Evolutionary conservation across 1,139 yeast species (phyloP).

Genomic region (Meyerozyma athensensis): DNA sequence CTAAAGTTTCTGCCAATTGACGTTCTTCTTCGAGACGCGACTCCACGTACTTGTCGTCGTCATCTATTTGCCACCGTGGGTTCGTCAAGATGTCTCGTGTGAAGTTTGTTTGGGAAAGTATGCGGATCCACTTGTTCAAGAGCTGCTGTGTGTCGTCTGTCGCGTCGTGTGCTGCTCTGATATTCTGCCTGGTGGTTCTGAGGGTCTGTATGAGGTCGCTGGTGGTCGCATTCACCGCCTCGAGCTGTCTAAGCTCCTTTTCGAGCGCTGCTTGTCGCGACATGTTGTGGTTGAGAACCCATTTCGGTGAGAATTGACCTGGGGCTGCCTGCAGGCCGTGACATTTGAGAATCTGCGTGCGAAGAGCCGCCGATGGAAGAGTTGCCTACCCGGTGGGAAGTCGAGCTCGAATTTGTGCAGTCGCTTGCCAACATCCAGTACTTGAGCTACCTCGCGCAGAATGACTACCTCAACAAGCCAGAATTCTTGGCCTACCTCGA

Average conservation of each 20-base stretch:
- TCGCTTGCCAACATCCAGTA: constrained; percentile 78
- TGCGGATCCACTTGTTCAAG: constrained; percentile 42
- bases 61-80: constrained; percentile 26
- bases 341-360: too few species aligned
- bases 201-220: constrained; percentile 26
- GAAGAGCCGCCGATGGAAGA: not conserved
- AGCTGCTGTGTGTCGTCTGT: constrained; percentile 33
- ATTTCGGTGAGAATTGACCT: not conserved
- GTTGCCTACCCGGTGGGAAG: constrained; percentile 74
- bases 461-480: constrained; percentile 57
- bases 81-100: constrained; percentile 34
- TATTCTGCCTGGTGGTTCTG: constrained; percentile 23
- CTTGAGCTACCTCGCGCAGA: constrained; percentile 69
- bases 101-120: constrained; percentile 42
- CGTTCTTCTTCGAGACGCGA: constrained; percentile 9
- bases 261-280: constrained; percentile 30
- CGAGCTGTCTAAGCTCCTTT: constrained; percentile 33
- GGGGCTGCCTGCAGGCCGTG: too few species aligned
- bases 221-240: constrained; percentile 27
- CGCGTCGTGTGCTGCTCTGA: constrained; percentile 28
- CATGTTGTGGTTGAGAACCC: not conserved
- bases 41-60: constrained; percentile 17
- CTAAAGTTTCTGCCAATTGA: constrained; percentile 15
- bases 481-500: constrained; percentile 59
- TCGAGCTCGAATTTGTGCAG: constrained; percentile 79